Conservation (phyloP, 768 basidiomycete species). For the Trametes meyenii region DNA sequence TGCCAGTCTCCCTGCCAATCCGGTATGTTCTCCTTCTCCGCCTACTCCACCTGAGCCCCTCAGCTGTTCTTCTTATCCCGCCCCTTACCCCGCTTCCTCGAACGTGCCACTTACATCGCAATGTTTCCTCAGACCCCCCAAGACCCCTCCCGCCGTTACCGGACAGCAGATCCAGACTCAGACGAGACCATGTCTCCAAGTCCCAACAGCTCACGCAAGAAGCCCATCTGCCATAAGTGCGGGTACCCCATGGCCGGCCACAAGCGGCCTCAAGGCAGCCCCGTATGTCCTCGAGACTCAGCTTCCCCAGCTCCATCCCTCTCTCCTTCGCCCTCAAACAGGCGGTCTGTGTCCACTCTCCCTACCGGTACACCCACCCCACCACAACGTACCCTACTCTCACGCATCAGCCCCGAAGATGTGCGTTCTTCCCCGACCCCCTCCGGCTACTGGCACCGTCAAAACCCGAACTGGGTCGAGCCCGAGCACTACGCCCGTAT, state of each 20-base stretch:
- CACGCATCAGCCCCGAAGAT: constrained; percentile 2
- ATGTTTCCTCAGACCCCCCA: constrained; percentile 13
- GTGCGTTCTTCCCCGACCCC: constrained; percentile 22
- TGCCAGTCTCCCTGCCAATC: constrained; percentile 11
- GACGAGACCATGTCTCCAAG: constrained; percentile 8
- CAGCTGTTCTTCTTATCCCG: not conserved
- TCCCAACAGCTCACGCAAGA: constrained; percentile 30
- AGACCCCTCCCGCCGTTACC: not conserved
- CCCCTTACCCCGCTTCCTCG: not conserved
- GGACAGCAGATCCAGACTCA: not conserved
- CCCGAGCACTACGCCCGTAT: constrained; percentile 13
- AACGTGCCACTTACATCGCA: not conserved
- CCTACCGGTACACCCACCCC: not conserved
- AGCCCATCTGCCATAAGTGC: constrained; percentile 39
- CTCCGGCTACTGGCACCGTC: constrained; percentile 32
- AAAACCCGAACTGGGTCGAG: constrained; percentile 40
- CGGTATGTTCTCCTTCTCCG: constrained; percentile 13
- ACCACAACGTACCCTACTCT: constrained; percentile 2
- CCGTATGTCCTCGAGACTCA: constrained; percentile 34
- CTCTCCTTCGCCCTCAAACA: not conserved
- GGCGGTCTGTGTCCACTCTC: not conserved
- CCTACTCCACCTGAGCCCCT: not conserved
- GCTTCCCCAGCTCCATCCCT: constrained; percentile 1
- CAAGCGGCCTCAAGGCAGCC: constrained; percentile 37
- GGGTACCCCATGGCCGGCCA: constrained; percentile 43